phyloP scores from a whole-genome alignment of 192 early-diverging fungal genomes.

The Borealophlyctis nickersoniae region DNA sequence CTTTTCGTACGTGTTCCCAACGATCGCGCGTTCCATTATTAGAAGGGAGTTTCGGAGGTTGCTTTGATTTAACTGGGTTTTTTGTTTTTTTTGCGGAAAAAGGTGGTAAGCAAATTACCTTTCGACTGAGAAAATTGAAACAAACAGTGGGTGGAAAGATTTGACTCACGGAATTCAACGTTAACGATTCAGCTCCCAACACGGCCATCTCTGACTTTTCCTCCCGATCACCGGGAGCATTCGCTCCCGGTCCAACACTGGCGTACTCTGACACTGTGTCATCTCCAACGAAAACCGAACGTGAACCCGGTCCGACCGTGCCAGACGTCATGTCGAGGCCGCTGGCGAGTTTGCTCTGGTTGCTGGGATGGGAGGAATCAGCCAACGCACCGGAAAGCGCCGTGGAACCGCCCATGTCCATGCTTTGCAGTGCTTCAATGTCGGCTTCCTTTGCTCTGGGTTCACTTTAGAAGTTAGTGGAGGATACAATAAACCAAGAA shows the following conservation, averaged over 20 bases:
- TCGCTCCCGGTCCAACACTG: constrained; percentile 15
- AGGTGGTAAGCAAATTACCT: background rate
- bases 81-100: too few relatives aligned
- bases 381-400: too few relatives aligned
- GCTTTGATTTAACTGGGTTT: constrained; percentile 47
- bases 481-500: too few relatives aligned
- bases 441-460: constrained; percentile 15
- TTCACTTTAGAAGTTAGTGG: too few relatives aligned
- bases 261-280: constrained; percentile 31
- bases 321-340: constrained; percentile 19
- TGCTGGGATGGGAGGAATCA: too few relatives aligned
- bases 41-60: constrained; percentile 34
- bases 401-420: too few relatives aligned
- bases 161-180: too few relatives aligned
- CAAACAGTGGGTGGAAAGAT: too few relatives aligned
- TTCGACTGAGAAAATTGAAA: too few relatives aligned
- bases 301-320: constrained; percentile 2
- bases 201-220: too few relatives aligned
- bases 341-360: constrained; percentile 5
- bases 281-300: constrained; percentile 28
- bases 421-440: constrained; percentile 9
- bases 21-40: constrained; percentile 54
- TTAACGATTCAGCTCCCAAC: too few relatives aligned
- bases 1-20: constrained; percentile 53
- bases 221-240: constrained; percentile 4